phyloP scores from a whole-genome alignment of 2,329 filamentous ascomycete species.

The Trichoderma sp. region DNA sequence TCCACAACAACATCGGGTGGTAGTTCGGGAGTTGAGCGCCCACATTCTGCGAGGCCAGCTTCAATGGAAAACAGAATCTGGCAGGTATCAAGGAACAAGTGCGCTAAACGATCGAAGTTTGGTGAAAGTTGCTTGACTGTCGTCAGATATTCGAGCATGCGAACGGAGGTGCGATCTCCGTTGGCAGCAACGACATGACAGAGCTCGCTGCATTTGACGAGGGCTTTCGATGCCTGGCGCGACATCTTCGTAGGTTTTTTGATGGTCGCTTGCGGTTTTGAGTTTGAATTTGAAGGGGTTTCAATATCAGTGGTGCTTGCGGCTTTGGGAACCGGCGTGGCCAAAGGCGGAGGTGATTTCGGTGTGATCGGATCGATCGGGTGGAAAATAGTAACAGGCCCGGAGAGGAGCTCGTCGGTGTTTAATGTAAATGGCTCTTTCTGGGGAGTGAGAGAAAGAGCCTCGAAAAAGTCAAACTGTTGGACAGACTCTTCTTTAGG shows the following conservation, averaged over 20 bases:
- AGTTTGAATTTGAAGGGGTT: not conserved
- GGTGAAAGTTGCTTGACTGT: conserved; percentile 52
- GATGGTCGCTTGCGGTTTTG: not conserved
- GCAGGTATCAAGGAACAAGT: conserved; percentile 65
- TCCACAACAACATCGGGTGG: conserved; percentile 61
- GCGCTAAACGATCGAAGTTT: conserved; percentile 58
- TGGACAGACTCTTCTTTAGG: not conserved
- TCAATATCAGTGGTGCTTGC: not conserved
- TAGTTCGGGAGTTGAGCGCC: conserved; percentile 49
- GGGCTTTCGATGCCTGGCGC: not conserved
- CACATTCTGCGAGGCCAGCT: conserved; percentile 57
- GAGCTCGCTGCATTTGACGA: not conserved
- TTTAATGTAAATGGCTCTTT: conserved; percentile 1
- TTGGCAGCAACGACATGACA: not conserved
- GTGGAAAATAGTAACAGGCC: not conserved
- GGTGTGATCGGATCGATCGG: not conserved
- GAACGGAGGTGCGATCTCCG: conserved; percentile 12
- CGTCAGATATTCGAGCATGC: conserved; percentile 61
- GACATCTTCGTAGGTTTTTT: not conserved
- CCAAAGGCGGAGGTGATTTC: not conserved
- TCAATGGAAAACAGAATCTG: conserved; percentile 67
- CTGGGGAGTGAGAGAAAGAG: conserved; percentile 11
- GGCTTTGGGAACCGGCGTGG: not conserved
- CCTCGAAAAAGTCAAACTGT: conserved; percentile 13
- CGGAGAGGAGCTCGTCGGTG: not conserved